Percentiles rank a stretch among this genome's conserved stretches.
phyloP scores from a whole-genome alignment of 768 basidiomycete genomes.

The Phlebiopsis flavidoalba region DNA sequence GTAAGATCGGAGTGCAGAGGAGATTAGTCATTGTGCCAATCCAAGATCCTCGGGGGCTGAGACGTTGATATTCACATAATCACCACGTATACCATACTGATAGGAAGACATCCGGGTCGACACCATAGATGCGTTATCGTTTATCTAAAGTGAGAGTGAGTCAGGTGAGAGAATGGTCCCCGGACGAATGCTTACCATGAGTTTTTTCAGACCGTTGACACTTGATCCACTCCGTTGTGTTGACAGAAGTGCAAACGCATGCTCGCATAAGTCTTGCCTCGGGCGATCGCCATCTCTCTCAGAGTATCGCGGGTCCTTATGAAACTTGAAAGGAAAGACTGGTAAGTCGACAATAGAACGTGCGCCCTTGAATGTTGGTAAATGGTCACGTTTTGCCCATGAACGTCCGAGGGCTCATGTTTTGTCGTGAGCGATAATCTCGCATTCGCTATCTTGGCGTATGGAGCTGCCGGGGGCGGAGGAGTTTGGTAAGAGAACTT shows the following conservation, averaged over 20 bases:
- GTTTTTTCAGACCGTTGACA: background rate
- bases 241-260: background rate
- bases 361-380: background rate
- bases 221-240: background rate
- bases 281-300: background rate
- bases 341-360: background rate
- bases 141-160: background rate
- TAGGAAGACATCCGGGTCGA: background rate
- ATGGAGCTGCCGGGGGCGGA: background rate
- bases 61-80: background rate
- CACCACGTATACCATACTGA: background rate
- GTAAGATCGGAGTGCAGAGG: constrained; percentile 3
- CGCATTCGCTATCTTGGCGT: background rate
- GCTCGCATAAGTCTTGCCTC: background rate
- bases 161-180: background rate
- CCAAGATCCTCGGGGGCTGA: background rate
- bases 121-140: constrained; percentile 7
- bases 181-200: background rate
- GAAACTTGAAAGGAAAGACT: background rate
- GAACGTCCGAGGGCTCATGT: background rate
- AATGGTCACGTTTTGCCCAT: background rate
- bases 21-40: constrained; percentile 3
- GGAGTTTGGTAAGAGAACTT: background rate
- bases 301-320: background rate
- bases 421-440: constrained; percentile 1